These are phyloP conservation scores for Multifurca ochricompacta DNA, from an alignment of 768 basidiomycete species.

Conservation along the genomic window DNA sequence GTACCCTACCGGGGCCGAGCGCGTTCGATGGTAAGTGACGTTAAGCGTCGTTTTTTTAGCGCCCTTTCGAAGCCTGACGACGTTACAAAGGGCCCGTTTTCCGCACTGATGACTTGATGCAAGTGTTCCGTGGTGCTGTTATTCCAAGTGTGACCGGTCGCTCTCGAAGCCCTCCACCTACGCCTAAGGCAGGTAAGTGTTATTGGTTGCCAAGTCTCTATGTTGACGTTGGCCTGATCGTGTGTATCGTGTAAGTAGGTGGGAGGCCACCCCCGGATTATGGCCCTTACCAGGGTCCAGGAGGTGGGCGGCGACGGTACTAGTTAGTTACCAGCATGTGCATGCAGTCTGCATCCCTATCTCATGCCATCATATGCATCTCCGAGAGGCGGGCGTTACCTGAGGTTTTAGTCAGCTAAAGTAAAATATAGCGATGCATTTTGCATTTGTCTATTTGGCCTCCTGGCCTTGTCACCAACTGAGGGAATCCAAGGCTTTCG, in stretches of 20 bases:
- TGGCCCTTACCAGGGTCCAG: constrained; percentile 78
- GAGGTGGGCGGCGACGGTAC: constrained; percentile 22
- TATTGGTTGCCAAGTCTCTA: background rate
- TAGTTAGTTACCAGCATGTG: background rate
- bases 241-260: constrained; percentile 29
- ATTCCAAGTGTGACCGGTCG: constrained; percentile 57
- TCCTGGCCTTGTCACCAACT: background rate
- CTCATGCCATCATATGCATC: background rate
- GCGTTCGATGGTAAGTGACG: constrained; percentile 84
- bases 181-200: constrained; percentile 37
- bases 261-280: constrained; percentile 82
- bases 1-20: constrained; percentile 59
- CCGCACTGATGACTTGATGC: constrained; percentile 84
- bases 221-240: background rate
- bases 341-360: background rate
- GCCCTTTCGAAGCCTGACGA: constrained; percentile 13
- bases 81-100: constrained; percentile 71
- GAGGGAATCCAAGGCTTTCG: background rate
- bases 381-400: background rate
- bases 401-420: background rate
- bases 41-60: constrained; percentile 3
- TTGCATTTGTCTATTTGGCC: background rate
- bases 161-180: constrained; percentile 43
- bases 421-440: constrained; percentile 8
- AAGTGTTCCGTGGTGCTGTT: constrained; percentile 70